Conservation (phyloP, 495 filamentous ascomycete genomes). For the Choiromyces venosus region DNA sequence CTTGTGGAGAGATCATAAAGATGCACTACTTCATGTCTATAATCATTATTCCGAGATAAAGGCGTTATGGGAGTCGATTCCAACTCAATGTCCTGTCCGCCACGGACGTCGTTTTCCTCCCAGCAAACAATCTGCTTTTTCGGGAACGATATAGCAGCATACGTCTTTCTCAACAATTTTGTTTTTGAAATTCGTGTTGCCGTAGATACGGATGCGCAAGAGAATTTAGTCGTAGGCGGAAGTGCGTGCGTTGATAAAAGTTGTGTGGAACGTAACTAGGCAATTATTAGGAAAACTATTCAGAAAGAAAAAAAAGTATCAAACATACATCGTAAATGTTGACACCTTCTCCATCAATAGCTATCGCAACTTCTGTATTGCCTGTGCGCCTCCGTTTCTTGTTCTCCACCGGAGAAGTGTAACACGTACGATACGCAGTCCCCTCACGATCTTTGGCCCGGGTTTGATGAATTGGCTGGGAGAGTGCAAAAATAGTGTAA, state of each 20-base stretch:
- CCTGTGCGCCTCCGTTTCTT: slow-evolving; percentile 60
- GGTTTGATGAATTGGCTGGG: slow-evolving; percentile 38
- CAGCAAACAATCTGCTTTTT: slow-evolving; percentile 39
- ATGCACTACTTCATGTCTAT: slow-evolving; percentile 31
- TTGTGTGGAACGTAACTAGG: slow-evolving; percentile 33
- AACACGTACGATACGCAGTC: slow-evolving; percentile 31
- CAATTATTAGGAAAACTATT: slow-evolving; percentile 8
- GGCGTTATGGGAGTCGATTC: slow-evolving; percentile 24
- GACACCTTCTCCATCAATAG: slow-evolving; percentile 83
- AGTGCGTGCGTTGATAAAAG: slow-evolving; percentile 39
- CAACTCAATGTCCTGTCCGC: slow-evolving; percentile 20
- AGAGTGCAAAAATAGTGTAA: slow-evolving; percentile 38
- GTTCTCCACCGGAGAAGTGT: slow-evolving; percentile 46
- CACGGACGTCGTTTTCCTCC: slow-evolving; percentile 32
- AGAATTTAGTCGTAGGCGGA: slow-evolving; percentile 39
- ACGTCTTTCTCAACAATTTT: slow-evolving; percentile 26
- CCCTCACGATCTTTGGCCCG: slow-evolving; percentile 28
- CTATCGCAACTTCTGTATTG: slow-evolving; percentile 65
- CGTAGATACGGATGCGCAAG: slow-evolving; percentile 35
- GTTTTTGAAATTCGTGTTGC: slow-evolving; percentile 12
- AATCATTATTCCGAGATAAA: slow-evolving; percentile 18
- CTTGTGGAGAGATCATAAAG: slow-evolving; percentile 28
- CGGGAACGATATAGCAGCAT: slow-evolving; percentile 37
- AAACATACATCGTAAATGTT: slow-evolving; percentile 82
- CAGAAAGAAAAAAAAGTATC: slow-evolving; percentile 7